Conservation (phyloP, 2,329 filamentous ascomycete genomes). For the Trichoderma afroharzianum region DNA sequence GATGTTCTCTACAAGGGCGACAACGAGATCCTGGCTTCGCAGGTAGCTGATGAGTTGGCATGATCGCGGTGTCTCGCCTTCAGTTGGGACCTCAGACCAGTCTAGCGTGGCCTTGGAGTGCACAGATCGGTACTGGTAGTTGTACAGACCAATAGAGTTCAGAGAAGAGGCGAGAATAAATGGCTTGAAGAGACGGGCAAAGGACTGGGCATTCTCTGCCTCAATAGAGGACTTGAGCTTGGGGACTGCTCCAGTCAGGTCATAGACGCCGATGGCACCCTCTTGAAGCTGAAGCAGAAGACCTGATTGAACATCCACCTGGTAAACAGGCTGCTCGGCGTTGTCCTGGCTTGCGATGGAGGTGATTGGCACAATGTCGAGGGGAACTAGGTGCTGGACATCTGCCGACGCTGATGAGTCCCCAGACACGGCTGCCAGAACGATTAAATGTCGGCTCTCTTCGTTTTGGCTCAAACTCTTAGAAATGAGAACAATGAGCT, state of each 20-base stretch:
- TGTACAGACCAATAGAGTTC: conserved; percentile 59
- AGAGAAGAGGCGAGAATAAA: conserved; percentile 61
- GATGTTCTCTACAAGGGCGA: conserved; percentile 60
- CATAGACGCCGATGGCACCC: conserved; percentile 56
- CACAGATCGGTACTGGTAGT: conserved; percentile 64
- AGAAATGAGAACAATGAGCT: conserved; percentile 53
- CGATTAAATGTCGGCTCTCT: conserved; percentile 30
- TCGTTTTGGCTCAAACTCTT: conserved; percentile 32
- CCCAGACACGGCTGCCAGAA: conserved; percentile 32
- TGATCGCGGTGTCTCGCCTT: conserved; percentile 33
- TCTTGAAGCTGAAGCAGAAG: conserved; percentile 57
- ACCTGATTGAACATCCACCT: conserved; percentile 61
- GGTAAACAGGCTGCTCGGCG: conserved; percentile 37
- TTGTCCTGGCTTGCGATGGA: conserved; percentile 20
- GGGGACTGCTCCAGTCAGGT: conserved; percentile 60
- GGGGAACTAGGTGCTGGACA: conserved; percentile 36
- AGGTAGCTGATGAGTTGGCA: conserved; percentile 59
- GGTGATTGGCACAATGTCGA: conserved; percentile 39
- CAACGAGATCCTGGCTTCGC: conserved; percentile 60
- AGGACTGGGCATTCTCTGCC: conserved; percentile 54
- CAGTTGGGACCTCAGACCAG: conserved; percentile 37
- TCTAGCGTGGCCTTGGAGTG: conserved; percentile 49
- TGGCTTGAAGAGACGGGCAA: conserved; percentile 63
- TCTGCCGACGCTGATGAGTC: conserved; percentile 25
- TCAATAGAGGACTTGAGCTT: conserved; percentile 54